These are phyloP conservation scores for Rehmannia glutinosa DNA, from an alignment of 257 asterid genomes.

Conservation along the genomic window DNA sequence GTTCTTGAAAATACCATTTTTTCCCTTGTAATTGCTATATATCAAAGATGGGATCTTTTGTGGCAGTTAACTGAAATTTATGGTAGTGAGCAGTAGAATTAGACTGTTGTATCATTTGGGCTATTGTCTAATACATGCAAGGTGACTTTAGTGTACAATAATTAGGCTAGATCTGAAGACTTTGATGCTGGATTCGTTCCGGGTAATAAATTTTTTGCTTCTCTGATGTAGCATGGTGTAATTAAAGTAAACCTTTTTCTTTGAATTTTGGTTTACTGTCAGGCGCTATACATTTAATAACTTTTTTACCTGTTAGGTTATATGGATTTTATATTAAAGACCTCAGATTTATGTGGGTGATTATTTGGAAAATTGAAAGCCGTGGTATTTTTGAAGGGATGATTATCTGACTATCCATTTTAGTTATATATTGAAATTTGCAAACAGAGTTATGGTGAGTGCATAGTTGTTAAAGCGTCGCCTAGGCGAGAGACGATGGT, in stretches of 20 bases:
- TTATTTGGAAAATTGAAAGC: background rate
- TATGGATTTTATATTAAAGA: background rate
- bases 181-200: slow-evolving; percentile 13
- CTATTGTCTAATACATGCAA: background rate
- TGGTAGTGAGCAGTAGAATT: slow-evolving; percentile 2
- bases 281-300: background rate
- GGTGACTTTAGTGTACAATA: background rate
- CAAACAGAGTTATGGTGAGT: no score
- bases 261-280: background rate
- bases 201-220: background rate
- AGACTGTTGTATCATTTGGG: slow-evolving; percentile 14
- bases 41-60: slow-evolving; percentile 17
- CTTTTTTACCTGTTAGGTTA: no score
- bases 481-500: no score
- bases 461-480: no score
- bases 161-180: slow-evolving; percentile 34
- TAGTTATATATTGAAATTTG: no score
- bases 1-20: background rate
- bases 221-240: background rate
- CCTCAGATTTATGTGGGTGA: background rate
- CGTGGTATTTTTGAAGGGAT: no score
- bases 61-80: slow-evolving; percentile 1
- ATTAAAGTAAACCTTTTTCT: background rate
- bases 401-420: background rate
- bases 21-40: background rate